These are phyloP conservation scores for Gossypium ekmanianum DNA, from an alignment of 345 rosid genomes.

Conservation along the genomic window DNA sequence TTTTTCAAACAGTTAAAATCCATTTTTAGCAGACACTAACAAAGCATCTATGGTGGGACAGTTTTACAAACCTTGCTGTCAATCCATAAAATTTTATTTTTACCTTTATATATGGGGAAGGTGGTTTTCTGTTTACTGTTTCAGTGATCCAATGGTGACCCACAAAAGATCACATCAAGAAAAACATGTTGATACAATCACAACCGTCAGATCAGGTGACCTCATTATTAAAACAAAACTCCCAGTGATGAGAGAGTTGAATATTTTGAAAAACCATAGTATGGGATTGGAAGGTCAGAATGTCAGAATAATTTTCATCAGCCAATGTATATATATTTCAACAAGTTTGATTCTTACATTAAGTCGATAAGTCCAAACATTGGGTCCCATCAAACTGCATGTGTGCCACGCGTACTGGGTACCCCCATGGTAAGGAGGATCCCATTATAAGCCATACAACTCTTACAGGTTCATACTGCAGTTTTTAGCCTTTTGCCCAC, in stretches of 20 bases:
- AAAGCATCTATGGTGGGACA: neutral
- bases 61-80: neutral
- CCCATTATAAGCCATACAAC: constrained; percentile 42
- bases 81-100: neutral
- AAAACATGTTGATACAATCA: neutral
- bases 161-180: constrained; percentile 15
- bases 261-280: neutral
- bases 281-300: neutral
- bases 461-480: constrained; percentile 38
- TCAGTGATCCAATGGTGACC: neutral
- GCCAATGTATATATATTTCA: neutral
- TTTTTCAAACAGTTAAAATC: neutral
- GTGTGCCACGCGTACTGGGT: constrained; percentile 23
- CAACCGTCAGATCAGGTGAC: constrained; percentile 20
- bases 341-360: neutral
- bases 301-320: constrained; percentile 1
- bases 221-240: neutral
- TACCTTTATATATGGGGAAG: too few species aligned
- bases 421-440: constrained; percentile 4
- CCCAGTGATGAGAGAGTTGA: neutral
- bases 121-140: neutral
- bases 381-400: constrained; percentile 28
- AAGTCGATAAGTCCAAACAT: constrained; percentile 21
- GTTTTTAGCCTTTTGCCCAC: constrained; percentile 55
- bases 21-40: neutral